Evolutionary conservation across 805 yeast species (phyloP), one percentile per base, ranked within the genome.

Genomic region (Wickerhamomyces kurtzmanii): DNA sequence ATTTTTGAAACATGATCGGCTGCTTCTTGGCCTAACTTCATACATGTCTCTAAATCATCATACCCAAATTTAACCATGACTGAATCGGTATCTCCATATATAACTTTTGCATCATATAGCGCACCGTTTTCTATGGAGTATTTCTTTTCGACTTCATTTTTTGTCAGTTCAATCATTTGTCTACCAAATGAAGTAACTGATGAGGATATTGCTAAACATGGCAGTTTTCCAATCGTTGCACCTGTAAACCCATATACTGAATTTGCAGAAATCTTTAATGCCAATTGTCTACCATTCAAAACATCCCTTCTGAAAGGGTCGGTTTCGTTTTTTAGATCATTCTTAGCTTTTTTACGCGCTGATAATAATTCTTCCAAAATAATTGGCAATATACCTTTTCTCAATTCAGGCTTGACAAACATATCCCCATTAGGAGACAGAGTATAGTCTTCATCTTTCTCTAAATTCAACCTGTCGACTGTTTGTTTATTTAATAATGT

Each of bases 171-270:
- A 59, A 91, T 91, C 99, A 91, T 91, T 28, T 71, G 80, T 63
- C 99, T 78, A 37, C 99, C 99, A 57, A 79, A 91, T 0, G 97
- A 78, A 1, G 99, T 91, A 20, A 79, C 91, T 2, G 96, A 85
- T 0, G 97, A 85, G 0, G 98, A 93, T 33, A 91, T 91, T 1
- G 94, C 94, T 31, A 91, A 62, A 60, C 98, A 93, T 1, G 99
- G 99, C 30, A 91, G 65, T 47, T 91, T 89, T 30, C 99, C 99
- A 25, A 89, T 78, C 0, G 97, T 91, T 2, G 99, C 99, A 55
- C 99, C 99, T 1, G 99, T 91, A 56, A 91, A 93, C 26, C 99
- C 99, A 52, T 91, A 91, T 5, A 91, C 99, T 2, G 98, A 93
- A 53, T 91, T 91, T 1, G 99, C 99, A 9, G 96, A 86, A 28